Percentiles rank a stretch among this genome's conserved stretches.
These are phyloP conservation scores for Paecilomyces sp. DNA, from an alignment of 2,329 filamentous ascomycete genomes.

Conservation along the genomic window DNA sequence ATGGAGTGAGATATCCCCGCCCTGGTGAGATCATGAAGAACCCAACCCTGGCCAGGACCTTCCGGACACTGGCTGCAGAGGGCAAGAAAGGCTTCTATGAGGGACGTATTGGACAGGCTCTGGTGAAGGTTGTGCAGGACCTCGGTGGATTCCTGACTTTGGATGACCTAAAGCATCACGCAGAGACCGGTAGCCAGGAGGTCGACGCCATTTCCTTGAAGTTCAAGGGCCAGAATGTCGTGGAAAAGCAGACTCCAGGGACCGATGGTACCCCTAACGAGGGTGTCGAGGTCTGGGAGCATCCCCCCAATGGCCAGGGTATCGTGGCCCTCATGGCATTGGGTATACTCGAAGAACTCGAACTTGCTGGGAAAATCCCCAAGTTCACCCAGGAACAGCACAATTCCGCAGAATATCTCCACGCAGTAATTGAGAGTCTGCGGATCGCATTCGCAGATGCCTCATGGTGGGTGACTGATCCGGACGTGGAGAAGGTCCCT, in stretches of 20 bases:
- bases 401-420: constrained; percentile 74
- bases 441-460: constrained; percentile 87
- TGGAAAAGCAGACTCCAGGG: constrained; percentile 37
- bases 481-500: constrained; percentile 64
- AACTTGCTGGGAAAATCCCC: constrained; percentile 66
- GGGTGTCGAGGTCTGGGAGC: constrained; percentile 81
- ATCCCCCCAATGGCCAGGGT: constrained; percentile 92
- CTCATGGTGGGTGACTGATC: constrained; percentile 84
- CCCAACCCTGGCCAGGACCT: constrained; percentile 71
- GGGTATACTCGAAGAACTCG: constrained; percentile 81
- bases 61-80: constrained; percentile 67
- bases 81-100: constrained; percentile 90
- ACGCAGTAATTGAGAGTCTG: constrained; percentile 80
- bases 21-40: constrained; percentile 88
- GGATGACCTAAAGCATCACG: constrained; percentile 73
- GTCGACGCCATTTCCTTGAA: constrained; percentile 78
- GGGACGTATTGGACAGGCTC: constrained; percentile 70
- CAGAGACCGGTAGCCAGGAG: constrained; percentile 65
- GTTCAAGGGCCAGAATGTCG: constrained; percentile 61
- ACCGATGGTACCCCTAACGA: constrained; percentile 36
- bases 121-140: constrained; percentile 69
- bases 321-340: constrained; percentile 92
- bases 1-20: constrained; percentile 66
- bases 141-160: constrained; percentile 71
- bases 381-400: constrained; percentile 64